Conservation (phyloP, 1,284 basidiomycete species). For the Mixia osmundae region DNA sequence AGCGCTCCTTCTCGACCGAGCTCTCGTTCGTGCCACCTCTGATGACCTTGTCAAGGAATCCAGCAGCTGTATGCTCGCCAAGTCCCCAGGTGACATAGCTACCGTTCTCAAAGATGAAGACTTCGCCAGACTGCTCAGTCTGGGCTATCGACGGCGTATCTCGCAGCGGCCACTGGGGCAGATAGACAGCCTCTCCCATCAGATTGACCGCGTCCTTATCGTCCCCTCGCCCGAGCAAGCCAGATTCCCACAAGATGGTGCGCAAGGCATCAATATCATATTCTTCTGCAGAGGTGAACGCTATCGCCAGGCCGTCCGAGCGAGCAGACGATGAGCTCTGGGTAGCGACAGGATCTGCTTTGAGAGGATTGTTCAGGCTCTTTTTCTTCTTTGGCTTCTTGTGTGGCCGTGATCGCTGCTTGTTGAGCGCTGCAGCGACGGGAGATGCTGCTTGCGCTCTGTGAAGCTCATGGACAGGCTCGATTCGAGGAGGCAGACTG, state of each 20-base stretch:
- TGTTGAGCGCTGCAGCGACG: no score
- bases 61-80: constrained; percentile 6
- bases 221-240: constrained; percentile 9
- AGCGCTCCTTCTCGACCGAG: constrained; percentile 8
- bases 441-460: no score
- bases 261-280: constrained; percentile 14
- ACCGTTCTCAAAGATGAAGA: constrained; percentile 15
- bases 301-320: no score
- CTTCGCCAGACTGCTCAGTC: constrained; percentile 9
- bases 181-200: constrained; percentile 16
- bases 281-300: constrained; percentile 12
- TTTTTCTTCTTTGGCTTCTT: no score
- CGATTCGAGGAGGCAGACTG: no score
- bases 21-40: constrained; percentile 2
- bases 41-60: constrained; percentile 11
- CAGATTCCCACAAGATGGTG: constrained; percentile 8
- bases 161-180: constrained; percentile 13
- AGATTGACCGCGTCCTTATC: constrained; percentile 15
- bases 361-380: no score
- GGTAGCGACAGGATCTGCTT: no score
- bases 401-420: no score
- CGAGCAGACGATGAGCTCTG: no score
- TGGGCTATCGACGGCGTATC: background rate
- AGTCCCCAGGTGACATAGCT: constrained; percentile 15
- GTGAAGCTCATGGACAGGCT: no score